Conservation (phyloP, 164 flowering plant genomes). For the Cinnamomum chago region DNA sequence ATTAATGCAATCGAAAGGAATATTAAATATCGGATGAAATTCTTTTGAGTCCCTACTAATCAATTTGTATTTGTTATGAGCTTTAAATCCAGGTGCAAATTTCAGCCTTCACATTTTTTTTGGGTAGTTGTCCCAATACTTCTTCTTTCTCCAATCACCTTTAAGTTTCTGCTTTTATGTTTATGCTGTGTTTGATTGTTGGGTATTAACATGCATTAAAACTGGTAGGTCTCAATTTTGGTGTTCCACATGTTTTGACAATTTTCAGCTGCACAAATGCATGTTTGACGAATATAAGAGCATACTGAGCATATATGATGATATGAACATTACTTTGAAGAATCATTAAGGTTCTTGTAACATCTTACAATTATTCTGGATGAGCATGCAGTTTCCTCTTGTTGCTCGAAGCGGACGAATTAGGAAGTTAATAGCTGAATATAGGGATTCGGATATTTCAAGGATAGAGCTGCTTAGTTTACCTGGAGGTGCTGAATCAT, state of each 20-base stretch:
- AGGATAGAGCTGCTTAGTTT: slow-evolving; percentile 58
- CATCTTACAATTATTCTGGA: slow-evolving; percentile 1
- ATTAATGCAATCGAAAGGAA: not conserved
- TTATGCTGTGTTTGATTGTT: no score
- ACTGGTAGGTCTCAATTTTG: no score
- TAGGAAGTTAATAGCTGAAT: slow-evolving; percentile 66
- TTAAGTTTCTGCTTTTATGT: not conserved
- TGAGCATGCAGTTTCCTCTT: slow-evolving; percentile 71
- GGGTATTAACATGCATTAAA: no score
- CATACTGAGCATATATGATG: no score
- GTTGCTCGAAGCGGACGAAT: slow-evolving; percentile 81
- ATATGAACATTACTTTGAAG: no score
- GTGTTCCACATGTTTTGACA: no score
- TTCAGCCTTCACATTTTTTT: not conserved
- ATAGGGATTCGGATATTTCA: slow-evolving; percentile 54
- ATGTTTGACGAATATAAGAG: no score
- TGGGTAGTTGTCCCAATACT: not conserved
- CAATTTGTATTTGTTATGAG: not conserved
- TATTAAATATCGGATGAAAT: not conserved
- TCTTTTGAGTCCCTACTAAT: not conserved
- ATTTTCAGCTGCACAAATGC: no score
- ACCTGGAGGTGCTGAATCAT: slow-evolving; percentile 89
- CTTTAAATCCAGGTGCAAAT: not conserved
- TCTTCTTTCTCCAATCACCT: not conserved
- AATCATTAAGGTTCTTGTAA: not conserved